phyloP scores from a whole-genome alignment of 176 grass and related monocot species.

The Aegilops bicornis region DNA sequence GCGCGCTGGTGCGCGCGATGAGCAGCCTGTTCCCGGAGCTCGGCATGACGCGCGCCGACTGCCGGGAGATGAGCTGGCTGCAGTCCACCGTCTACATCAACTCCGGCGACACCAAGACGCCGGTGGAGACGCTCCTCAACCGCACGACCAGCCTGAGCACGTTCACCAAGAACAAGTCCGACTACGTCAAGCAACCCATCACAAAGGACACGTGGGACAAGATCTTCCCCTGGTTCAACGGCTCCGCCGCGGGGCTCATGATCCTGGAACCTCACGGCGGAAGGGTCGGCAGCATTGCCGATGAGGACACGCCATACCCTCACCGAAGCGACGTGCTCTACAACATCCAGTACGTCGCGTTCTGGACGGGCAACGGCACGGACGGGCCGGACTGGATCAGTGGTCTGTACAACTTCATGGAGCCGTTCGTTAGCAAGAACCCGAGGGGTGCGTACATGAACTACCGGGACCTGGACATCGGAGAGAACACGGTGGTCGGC shows the following conservation, averaged over 20 bases:
- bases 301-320: slow-evolving; percentile 24
- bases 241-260: slow-evolving; percentile 3
- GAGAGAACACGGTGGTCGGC: slow-evolving; percentile 28
- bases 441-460: slow-evolving; percentile 45
- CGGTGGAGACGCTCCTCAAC: slow-evolving; percentile 16
- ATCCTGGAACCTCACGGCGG: slow-evolving; percentile 34
- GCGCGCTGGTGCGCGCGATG: slow-evolving; percentile 19
- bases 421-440: slow-evolving; percentile 34
- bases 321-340: slow-evolving; percentile 37
- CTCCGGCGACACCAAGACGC: neutral
- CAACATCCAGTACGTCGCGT: slow-evolving; percentile 37
- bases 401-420: slow-evolving; percentile 23
- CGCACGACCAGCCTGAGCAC: neutral
- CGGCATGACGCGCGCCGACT: slow-evolving; percentile 18
- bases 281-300: neutral
- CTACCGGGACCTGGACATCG: slow-evolving; percentile 48
- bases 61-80: slow-evolving; percentile 53
- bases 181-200: slow-evolving; percentile 38
- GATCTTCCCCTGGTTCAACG: slow-evolving; percentile 11
- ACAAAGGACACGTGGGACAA: neutral
- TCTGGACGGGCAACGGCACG: neutral
- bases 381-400: slow-evolving; percentile 20
- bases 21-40: slow-evolving; percentile 33
- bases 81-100: slow-evolving; percentile 39
- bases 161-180: slow-evolving; percentile 25